Evolutionary conservation across 371 early-diverging fungal species (phyloP).

Genomic region (Mortierella sp.): DNA sequence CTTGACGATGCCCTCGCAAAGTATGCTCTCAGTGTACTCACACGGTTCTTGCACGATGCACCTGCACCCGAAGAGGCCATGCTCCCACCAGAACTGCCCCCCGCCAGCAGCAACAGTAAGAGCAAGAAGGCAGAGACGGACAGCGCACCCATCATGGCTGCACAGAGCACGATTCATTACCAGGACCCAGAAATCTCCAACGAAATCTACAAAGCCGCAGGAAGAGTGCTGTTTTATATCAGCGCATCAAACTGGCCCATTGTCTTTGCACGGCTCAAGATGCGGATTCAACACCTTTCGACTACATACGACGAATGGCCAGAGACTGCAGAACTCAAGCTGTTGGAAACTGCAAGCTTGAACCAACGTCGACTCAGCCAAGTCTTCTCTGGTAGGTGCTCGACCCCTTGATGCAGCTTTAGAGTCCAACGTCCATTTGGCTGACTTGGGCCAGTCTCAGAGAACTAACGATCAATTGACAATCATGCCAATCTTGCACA

Average conservation of each 20-base stretch:
- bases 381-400: constrained; percentile 68
- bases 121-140: constrained; percentile 26
- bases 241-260: constrained; percentile 86
- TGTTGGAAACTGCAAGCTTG: constrained; percentile 81
- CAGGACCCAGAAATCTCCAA: constrained; percentile 57
- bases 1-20: constrained; percentile 78
- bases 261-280: constrained; percentile 75
- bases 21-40: constrained; percentile 68
- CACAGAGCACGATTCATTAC: constrained; percentile 17
- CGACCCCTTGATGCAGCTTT: not conserved
- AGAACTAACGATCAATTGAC: not conserved
- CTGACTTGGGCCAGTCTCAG: not conserved
- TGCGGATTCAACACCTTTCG: constrained; percentile 64
- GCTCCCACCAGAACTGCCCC: constrained; percentile 39
- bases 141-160: constrained; percentile 16
- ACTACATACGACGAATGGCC: constrained; percentile 72
- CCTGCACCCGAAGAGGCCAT: constrained; percentile 52
- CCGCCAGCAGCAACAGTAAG: constrained; percentile 34
- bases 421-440: not conserved
- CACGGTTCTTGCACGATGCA: constrained; percentile 70
- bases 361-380: constrained; percentile 75
- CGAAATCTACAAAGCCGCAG: constrained; percentile 77
- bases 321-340: constrained; percentile 80
- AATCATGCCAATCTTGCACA: constrained; percentile 8
- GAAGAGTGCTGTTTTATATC: constrained; percentile 79